Evolutionary conservation across 352 stramenopile species (phyloP).

Genomic region (Globisporangium emineosum): DNA sequence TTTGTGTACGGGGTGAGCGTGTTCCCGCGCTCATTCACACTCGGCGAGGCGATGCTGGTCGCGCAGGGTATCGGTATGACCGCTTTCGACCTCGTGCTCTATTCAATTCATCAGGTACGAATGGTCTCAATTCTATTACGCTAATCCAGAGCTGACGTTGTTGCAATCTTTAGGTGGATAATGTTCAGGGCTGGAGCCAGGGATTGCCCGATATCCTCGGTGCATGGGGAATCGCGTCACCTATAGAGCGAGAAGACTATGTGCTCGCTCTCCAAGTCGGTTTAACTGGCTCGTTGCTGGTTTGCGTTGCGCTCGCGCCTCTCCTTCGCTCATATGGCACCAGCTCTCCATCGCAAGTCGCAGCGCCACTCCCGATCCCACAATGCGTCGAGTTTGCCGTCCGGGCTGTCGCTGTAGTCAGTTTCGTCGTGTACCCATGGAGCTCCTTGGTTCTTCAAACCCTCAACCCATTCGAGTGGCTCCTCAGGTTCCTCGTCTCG

Average conservation of each 20-base stretch:
- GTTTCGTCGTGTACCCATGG: constrained; percentile 53
- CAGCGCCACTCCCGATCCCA: constrained; percentile 25
- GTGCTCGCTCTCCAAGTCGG: constrained; percentile 61
- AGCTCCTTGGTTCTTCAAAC: constrained; percentile 61
- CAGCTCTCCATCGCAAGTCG: constrained; percentile 36
- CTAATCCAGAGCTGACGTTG: not conserved
- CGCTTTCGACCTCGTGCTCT: constrained; percentile 48
- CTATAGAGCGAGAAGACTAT: constrained; percentile 34
- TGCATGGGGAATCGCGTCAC: constrained; percentile 26
- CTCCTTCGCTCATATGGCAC: constrained; percentile 42
- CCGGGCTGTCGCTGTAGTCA: constrained; percentile 29
- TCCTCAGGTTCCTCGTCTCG: constrained; percentile 46
- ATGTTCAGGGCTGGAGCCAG: not conserved
- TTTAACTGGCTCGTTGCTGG: constrained; percentile 42
- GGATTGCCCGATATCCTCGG: constrained; percentile 9
- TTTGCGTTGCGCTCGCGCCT: constrained; percentile 44
- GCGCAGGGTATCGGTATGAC: constrained; percentile 54
- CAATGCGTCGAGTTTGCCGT: constrained; percentile 31
- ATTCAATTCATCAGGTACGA: constrained; percentile 37
- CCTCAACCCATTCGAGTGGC: constrained; percentile 56
- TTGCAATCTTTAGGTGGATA: not conserved
- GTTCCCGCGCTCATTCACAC: constrained; percentile 64
- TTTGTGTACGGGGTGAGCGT: constrained; percentile 39
- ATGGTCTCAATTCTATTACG: not conserved
- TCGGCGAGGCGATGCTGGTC: constrained; percentile 68